Percentiles rank a stretch among this genome's conserved stretches.
These are phyloP conservation scores for Mucor racemosus DNA, from an alignment of 371 early-diverging fungal genomes.

Conservation along the genomic window DNA sequence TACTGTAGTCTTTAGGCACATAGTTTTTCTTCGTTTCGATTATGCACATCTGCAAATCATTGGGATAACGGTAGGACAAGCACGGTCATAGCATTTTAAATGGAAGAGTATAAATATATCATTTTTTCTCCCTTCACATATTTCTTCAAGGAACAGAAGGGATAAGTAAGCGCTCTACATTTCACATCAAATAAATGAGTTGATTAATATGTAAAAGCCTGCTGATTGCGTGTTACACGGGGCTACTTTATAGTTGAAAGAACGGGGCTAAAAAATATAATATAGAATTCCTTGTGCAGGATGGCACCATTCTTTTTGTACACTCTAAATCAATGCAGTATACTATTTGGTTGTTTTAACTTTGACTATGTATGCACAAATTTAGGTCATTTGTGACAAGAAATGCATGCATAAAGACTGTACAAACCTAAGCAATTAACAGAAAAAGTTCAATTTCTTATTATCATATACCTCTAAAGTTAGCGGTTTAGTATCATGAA, in stretches of 20 bases:
- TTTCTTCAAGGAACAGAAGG: too few relatives aligned
- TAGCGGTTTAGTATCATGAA: too few relatives aligned
- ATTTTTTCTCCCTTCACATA: too few relatives aligned
- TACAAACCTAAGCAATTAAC: background rate
- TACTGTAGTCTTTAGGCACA: background rate
- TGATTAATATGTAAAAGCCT: too few relatives aligned
- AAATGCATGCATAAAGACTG: background rate
- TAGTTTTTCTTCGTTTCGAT: background rate
- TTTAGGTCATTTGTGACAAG: background rate
- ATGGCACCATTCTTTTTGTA: background rate
- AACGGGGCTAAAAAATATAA: too few relatives aligned
- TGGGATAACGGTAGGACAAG: background rate
- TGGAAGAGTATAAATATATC: background rate
- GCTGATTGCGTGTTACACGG: too few relatives aligned
- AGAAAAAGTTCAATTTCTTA: too few relatives aligned
- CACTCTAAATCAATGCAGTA: background rate
- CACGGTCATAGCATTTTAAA: background rate
- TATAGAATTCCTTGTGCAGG: too few relatives aligned
- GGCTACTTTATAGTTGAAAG: too few relatives aligned
- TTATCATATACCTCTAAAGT: background rate
- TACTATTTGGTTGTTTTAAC: background rate
- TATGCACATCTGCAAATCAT: background rate
- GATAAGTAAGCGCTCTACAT: too few relatives aligned
- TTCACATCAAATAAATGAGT: too few relatives aligned
- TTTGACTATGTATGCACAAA: background rate